Conservation (phyloP, 495 filamentous ascomycete genomes). For the Patellaria atrata region DNA sequence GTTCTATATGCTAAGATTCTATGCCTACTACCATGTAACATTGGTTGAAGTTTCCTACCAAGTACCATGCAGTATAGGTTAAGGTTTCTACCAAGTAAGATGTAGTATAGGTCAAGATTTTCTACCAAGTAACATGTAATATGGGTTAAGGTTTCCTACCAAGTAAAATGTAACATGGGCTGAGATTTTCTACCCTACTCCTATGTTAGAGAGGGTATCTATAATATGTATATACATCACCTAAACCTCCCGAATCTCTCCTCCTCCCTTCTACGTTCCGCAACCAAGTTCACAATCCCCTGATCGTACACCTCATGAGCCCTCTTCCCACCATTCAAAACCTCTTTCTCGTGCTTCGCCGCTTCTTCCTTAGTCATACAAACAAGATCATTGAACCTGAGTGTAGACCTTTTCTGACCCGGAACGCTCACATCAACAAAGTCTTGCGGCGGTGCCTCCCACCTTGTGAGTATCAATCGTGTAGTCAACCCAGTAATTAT, state of each 20-base stretch:
- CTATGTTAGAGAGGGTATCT: no score
- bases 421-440: slow-evolving; percentile 24
- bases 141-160: no score
- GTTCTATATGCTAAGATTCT: no score
- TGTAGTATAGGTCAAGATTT: no score
- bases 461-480: slow-evolving; percentile 60
- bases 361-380: slow-evolving; percentile 96
- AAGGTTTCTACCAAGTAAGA: no score
- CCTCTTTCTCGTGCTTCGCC: slow-evolving; percentile 60
- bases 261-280: slow-evolving; percentile 47
- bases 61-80: no score
- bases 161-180: no score
- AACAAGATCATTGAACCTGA: slow-evolving; percentile 60
- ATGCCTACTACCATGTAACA: no score
- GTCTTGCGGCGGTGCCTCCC: slow-evolving; percentile 46
- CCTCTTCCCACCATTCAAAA: slow-evolving; percentile 53
- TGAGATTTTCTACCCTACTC: no score
- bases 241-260: slow-evolving; percentile 23
- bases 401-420: slow-evolving; percentile 53
- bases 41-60: no score
- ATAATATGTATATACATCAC: no score
- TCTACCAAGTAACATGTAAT: no score
- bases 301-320: slow-evolving; percentile 59
- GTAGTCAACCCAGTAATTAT: slow-evolving; percentile 67
- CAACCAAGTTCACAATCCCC: slow-evolving; percentile 47